Base-by-base conservation (phyloP, 1,284 basidiomycete genomes). In the Cryptococcus sp. region DNA sequence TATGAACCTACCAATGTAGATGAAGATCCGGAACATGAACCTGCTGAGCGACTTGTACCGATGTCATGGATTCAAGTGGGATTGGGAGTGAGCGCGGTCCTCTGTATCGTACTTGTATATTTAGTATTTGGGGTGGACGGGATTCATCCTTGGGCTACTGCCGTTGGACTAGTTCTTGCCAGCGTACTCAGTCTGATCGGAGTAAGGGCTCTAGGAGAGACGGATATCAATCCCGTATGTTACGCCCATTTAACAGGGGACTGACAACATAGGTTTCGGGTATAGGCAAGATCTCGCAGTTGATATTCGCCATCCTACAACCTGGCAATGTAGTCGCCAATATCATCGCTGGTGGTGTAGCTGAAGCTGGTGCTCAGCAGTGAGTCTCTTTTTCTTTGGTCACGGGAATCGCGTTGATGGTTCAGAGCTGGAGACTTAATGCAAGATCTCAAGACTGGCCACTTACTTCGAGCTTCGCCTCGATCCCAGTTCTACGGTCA, bases 381-480 rank as follows among this genome's bases (percentile, higher is more conserved):
- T 89, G 66, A 62, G 85, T 77, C 36, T 39, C 31, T 9, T 14
- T 22, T 31, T 41, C 36, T 18, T 41, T 16, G 4, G 24, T 21
- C n/a, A 32, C 51, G 44, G 57, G 45, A 31, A 41, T 39, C 46
- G 40, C 43, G 22, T 23, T 31, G n/a, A 46, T 21, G 4, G 32
- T 2, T 16, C 61, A 91, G 88, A 71, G 91, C 93, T 7, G 94
- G 93, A 16, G 93, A 98, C 72, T 82, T 98, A 18, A 97, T 98
- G 92, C 93, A 98, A 77, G 94, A 98, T 73, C 79, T 97, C 60
- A 98, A 98, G 78, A 97, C 93, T 1, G 94, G 94, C 0, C 87
- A 92, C 68, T 79, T 97, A 19, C 81, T 93, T 48, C 83, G 83
- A 56, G 91, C 89, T 4, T 91, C 89, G 9, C 89, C 89, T 22